These are phyloP conservation scores for Cyclocybe cylindracea DNA, from an alignment of 768 basidiomycete species.

Conservation along the genomic window DNA sequence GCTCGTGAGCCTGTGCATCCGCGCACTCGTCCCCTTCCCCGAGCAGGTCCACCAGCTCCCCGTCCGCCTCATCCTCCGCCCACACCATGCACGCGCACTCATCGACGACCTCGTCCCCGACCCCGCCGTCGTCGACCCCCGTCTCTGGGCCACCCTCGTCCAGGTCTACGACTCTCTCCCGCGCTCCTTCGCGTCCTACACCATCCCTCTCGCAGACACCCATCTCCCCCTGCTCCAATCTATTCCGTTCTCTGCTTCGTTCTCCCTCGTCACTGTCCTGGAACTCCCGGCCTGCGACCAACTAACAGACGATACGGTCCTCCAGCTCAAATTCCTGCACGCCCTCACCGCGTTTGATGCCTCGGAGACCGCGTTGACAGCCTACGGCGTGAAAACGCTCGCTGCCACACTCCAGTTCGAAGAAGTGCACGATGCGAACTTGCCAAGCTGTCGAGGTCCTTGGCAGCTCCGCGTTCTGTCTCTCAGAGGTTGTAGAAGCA, in stretches of 20 bases:
- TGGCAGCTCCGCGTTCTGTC: slow-evolving; percentile 61
- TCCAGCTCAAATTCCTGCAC: slow-evolving; percentile 50
- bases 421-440: slow-evolving; percentile 15
- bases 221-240: slow-evolving; percentile 58
- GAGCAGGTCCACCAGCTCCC: slow-evolving; percentile 43
- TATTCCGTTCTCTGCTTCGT: slow-evolving; percentile 54
- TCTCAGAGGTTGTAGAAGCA: slow-evolving; percentile 51
- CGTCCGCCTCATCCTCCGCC: slow-evolving; percentile 37
- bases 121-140: slow-evolving; percentile 44
- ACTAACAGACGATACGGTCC: slow-evolving; percentile 60
- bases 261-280: slow-evolving; percentile 66
- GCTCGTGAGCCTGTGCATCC: slow-evolving; percentile 53
- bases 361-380: slow-evolving; percentile 50
- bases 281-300: slow-evolving; percentile 54
- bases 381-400: slow-evolving; percentile 54
- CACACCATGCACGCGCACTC: slow-evolving; percentile 33
- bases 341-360: slow-evolving; percentile 66
- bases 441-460: slow-evolving; percentile 39
- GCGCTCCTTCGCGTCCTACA: slow-evolving; percentile 33
- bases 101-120: slow-evolving; percentile 33
- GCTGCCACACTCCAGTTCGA: slow-evolving; percentile 45
- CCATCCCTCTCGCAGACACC: slow-evolving; percentile 53
- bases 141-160: slow-evolving; percentile 60
- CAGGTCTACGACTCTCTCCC: slow-evolving; percentile 65
- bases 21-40: slow-evolving; percentile 39